Base-by-base conservation (phyloP, 2,329 filamentous ascomycete genomes). In the Sarocladiaceae sp. region DNA sequence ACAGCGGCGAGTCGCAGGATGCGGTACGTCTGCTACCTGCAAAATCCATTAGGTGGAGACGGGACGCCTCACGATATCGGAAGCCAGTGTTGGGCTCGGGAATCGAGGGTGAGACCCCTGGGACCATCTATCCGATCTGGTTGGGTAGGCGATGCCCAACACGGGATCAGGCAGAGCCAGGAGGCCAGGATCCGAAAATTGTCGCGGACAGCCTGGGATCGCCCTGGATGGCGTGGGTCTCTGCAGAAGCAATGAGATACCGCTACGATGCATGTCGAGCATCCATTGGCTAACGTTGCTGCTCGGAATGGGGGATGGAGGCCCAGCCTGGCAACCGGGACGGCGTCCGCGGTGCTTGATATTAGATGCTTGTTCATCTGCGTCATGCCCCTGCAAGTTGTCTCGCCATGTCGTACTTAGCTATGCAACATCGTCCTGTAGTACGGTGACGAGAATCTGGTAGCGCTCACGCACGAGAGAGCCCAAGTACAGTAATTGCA, bases 51-150 rank as follows among this genome's bases (percentile, higher is more conserved):
- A n/a, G 15, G 3, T 18, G 44, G 23, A n/a, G 3, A n/a, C 10
- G 25, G 25, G 4, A 33, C 25, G 44, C 44, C 44, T 48, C 44
- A 48, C 44, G 44, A 48, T 48, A 20, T 31, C 26, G n/a, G 26
- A 13, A 31, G 28, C 25, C 12, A 22, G n/a, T 33, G 44, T 33
- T 48, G 26, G 44, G 26, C 26, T 33, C 44, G 44, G 44, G 44
- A 33, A 48, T 48, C 44, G 44, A 48, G 44, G 12, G 23, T 31
- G 26, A 20, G 17, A 48, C 44, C 44, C 44, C 44, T 48, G 44
- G 31, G 44, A 28, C 44, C 33, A 48, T 48, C 44, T 48, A 48
- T 48, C 44, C 44, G 44, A 48, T 48, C 44, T 48, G 25, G 17
- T 31, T 17, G 28, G 44, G 28, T 31, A 28, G 44, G 44, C n/a